phyloP scores from a whole-genome alignment of 345 rosid species.

The Atalantia buxifolia region DNA sequence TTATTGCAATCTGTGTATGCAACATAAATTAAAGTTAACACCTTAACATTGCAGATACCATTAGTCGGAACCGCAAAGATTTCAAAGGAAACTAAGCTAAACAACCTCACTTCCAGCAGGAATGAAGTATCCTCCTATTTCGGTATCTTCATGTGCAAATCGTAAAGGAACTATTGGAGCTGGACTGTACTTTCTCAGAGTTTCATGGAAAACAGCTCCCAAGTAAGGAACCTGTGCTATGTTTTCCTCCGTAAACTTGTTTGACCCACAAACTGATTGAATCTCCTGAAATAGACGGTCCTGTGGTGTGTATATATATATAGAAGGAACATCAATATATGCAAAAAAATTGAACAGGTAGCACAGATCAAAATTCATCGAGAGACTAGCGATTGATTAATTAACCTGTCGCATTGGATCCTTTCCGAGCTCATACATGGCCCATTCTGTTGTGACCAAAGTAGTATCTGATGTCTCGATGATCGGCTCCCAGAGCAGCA shows the following conservation, averaged over 20 bases:
- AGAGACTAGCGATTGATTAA: neutral
- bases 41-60: neutral
- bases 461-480: slow-evolving; percentile 78
- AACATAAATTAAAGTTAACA: neutral
- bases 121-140: slow-evolving; percentile 64
- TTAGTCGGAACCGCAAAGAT: neutral
- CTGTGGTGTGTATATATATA: slow-evolving; percentile 13
- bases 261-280: slow-evolving; percentile 44
- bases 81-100: neutral
- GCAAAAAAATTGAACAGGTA: neutral
- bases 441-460: slow-evolving; percentile 88
- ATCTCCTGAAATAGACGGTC: slow-evolving; percentile 47
- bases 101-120: slow-evolving; percentile 76
- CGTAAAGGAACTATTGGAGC: slow-evolving; percentile 69
- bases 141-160: slow-evolving; percentile 70
- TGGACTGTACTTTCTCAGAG: slow-evolving; percentile 76
- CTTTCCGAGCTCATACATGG: slow-evolving; percentile 77
- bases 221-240: slow-evolving; percentile 55
- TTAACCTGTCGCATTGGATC: slow-evolving; percentile 54
- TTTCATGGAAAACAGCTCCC: slow-evolving; percentile 74
- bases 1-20: slow-evolving; percentile 68
- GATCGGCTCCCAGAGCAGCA: slow-evolving; percentile 74
- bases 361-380: neutral
- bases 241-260: slow-evolving; percentile 61
- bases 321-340: neutral